phyloP scores from a whole-genome alignment of 2,329 filamentous ascomycete genomes.

The Dactylellina drechsleri region DNA sequence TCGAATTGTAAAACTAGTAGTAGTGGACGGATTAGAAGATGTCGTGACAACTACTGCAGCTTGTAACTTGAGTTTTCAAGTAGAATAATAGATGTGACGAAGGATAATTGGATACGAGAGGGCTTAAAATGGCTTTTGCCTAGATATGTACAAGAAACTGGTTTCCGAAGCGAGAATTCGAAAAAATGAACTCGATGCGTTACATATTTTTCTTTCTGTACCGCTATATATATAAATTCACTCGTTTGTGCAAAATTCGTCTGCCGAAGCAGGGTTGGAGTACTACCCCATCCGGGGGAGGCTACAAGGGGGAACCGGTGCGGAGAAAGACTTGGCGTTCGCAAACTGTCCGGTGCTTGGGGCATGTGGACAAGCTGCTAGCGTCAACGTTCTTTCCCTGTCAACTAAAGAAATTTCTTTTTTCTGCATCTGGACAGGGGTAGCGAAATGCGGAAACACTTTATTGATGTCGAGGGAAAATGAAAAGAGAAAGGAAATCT shows the following conservation, averaged over 20 bases:
- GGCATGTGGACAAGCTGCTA: constrained; percentile 44
- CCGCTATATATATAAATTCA: constrained; percentile 52
- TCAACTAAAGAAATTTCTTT: constrained; percentile 39
- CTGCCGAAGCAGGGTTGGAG: constrained; percentile 31
- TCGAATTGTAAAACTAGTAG: constrained; percentile 32
- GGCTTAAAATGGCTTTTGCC: background rate
- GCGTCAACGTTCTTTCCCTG: constrained; percentile 21
- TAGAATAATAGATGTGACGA: too few relatives aligned
- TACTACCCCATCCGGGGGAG: constrained; percentile 53
- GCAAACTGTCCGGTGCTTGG: constrained; percentile 44
- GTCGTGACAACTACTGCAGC: background rate
- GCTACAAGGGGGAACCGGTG: constrained; percentile 32
- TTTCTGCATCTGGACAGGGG: constrained; percentile 1
- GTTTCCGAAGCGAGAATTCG: too few relatives aligned
- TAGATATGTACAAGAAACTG: too few relatives aligned
- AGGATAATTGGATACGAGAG: too few relatives aligned
- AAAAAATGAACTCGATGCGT: background rate
- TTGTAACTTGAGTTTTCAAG: too few relatives aligned
- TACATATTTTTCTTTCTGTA: constrained; percentile 25
- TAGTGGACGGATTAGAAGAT: constrained; percentile 22
- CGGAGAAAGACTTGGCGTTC: constrained; percentile 47
- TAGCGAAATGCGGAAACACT: constrained; percentile 6
- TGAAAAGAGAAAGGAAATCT: constrained; percentile 30
- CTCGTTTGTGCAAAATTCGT: constrained; percentile 39
- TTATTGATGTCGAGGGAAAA: constrained; percentile 24